Base-by-base conservation (phyloP, 306 rosid species). In the Vigna radiata region DNA sequence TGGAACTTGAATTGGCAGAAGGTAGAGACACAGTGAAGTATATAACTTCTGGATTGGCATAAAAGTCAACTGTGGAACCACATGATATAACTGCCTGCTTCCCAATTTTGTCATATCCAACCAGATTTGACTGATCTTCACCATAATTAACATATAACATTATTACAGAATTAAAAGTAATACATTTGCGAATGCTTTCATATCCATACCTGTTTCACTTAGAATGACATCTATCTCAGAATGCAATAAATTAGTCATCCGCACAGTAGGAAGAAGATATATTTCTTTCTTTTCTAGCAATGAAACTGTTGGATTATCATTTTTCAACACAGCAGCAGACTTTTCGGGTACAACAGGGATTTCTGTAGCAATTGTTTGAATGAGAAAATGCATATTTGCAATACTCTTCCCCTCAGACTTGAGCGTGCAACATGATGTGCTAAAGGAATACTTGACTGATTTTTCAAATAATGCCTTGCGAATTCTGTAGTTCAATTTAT, bases 251-350 rank as follows among this genome's bases (percentile, higher is more conserved):
- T 95, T 95, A 79, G 86, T 89, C 83, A 95, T 86, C 54, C 85
- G 86, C 49, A 95, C 88, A 6, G 98, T 95, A n/a, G 98, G 98
- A 77, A 92, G 93, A 83, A 95, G 85, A 87, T 85, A 87, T 76
- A 92, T 88, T 68, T 92, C 96, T 86, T 89, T 95, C 74, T 95
- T 96, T 83, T 88, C 90, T 55, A 83, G 93, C 87, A 95, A 67
- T 46, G 94, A 83, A 77, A 87, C 87, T 18, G 89, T 81, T 52
- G 89, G 84, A 64, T 67, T 87, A 21, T 85, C 88, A 41, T 72
- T 83, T 73, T 80, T 82, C 31, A 53, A 72, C 49, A 52, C 82
- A 21, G 63, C 56, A 2, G 73, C 59, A 49, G 89, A 86, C 83
- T 79, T 80, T 77, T 82, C 89, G 74, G 92, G 91, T 69, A 56